Base-by-base conservation (phyloP, 345 rosid genomes). In the Eucalyptus melliodora region DNA sequence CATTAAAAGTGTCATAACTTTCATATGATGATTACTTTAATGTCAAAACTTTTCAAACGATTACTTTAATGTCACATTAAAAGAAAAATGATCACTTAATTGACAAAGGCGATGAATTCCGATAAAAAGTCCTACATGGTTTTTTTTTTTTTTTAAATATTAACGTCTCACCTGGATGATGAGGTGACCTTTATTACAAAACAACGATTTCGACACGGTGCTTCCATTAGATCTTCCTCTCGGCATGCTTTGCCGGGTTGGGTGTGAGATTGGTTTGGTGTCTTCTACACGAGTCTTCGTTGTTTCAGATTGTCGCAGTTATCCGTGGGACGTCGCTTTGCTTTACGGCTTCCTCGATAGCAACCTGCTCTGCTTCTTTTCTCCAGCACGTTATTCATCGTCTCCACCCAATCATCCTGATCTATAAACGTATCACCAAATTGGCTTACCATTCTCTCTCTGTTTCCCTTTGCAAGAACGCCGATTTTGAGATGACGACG, bases 11-110 rank as follows among this genome's bases (percentile, higher is more conserved):
- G 5, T 3, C 4, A 31, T 4, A 67, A 67, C 2, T 30, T 62
- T 65, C 1, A 0, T 65, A 65, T 30, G 5, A 30, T 31, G 0
- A 1, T 65, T 6, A 31, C 6, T 31, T 67, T 31, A 1, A 1
- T 16, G 6, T 67, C 23, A 31, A 67, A n/a, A 67, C 6, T 67
- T 67, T 67, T 8, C 6, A 31, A 16, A 9, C 0, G 3, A 17
- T n/a, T 31, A 31, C 23, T 67, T 67, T n/a, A 31, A 3, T 16
- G 11, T 56, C 62, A 24, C 30, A 4, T 56, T 24, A 56, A 4
- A 56, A 24, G 30, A 56, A 56, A 56, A 24, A 24, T 1, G 6
- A 56, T 56, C 30, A 56, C 30, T 56, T 56, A 56, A 56, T 23
- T 24, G 30, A 56, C 30, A 2, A 23, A 4, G 30, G 12, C 0